A percentile compares a stretch with the other conserved stretches of the same genome.
phyloP scores from a whole-genome alignment of 2,329 filamentous ascomycete genomes.

The Diaporthe sp. region DNA sequence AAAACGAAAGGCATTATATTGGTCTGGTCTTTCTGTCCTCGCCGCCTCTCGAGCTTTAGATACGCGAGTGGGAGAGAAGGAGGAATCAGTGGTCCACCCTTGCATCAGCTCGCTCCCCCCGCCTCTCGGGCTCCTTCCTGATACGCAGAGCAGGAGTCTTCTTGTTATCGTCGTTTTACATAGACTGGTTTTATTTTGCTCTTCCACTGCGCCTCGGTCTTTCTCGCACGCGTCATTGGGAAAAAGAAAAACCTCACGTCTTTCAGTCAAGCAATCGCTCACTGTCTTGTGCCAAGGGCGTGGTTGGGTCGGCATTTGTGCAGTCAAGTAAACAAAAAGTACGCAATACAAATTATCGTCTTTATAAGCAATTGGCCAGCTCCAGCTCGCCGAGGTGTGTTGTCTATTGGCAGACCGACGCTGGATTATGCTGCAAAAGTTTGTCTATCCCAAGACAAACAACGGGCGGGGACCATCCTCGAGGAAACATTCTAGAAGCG shows the following conservation, averaged over 20 bases:
- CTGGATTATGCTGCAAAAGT: neutral
- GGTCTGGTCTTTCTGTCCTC: slow-evolving; percentile 35
- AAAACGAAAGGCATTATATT: slow-evolving; percentile 32
- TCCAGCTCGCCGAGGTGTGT: neutral
- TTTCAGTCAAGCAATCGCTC: neutral
- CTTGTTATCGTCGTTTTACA: slow-evolving; percentile 41
- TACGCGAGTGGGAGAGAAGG: slow-evolving; percentile 35
- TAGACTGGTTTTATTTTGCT: slow-evolving; percentile 41
- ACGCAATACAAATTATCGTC: slow-evolving; percentile 6
- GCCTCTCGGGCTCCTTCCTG: slow-evolving; percentile 29
- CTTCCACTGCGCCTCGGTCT: slow-evolving; percentile 13
- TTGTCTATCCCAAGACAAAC: neutral
- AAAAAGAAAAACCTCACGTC: neutral
- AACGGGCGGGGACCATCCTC: neutral
- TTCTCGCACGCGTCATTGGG: slow-evolving; percentile 4
- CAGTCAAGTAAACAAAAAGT: slow-evolving; percentile 9
- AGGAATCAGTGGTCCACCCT: slow-evolving; percentile 36
- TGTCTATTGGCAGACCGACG: neutral
- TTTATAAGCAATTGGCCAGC: neutral
- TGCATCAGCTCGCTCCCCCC: slow-evolving; percentile 38
- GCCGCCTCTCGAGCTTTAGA: slow-evolving; percentile 36
- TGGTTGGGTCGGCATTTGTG: neutral
- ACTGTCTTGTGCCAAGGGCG: slow-evolving; percentile 6
- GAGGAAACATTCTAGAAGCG: slow-evolving; percentile 20
- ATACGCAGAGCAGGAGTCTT: slow-evolving; percentile 41